Percentiles rank a stretch among this genome's conserved stretches.
These are phyloP conservation scores for Neospora caninum DNA, from an alignment of 169 alveolate genomes.

Conservation along the genomic window DNA sequence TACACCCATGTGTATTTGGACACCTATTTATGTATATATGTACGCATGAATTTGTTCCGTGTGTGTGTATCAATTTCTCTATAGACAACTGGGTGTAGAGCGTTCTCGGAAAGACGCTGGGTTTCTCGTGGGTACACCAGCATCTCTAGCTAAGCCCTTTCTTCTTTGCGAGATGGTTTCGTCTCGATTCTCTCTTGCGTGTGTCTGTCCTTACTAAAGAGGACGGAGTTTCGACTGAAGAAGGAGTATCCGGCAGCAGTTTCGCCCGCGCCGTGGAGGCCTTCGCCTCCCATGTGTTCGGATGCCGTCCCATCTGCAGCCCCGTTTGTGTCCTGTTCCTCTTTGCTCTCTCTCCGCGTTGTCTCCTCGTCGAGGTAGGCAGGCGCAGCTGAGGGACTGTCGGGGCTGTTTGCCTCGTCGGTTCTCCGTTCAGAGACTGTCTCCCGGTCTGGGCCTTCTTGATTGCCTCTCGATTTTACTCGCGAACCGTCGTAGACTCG, in stretches of 20 bases:
- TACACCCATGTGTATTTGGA: no score
- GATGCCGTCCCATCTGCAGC: neutral
- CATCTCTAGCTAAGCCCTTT: no score
- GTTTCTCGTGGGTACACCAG: no score
- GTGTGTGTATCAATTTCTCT: neutral
- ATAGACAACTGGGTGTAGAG: no score
- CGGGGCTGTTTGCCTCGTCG: no score
- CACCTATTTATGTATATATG: no score
- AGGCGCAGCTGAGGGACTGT: neutral
- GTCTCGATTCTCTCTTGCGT: no score
- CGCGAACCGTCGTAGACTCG: constrained; percentile 31
- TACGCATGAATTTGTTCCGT: neutral
- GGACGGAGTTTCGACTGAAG: constrained; percentile 61
- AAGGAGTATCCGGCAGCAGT: constrained; percentile 45
- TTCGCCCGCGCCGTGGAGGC: constrained; percentile 12
- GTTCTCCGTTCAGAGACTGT: no score
- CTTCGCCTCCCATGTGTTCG: neutral
- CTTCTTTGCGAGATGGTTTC: no score
- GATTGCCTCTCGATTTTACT: neutral
- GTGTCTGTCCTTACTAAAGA: constrained; percentile 39
- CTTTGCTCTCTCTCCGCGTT: neutral
- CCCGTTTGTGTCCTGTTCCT: neutral
- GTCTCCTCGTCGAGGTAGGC: constrained; percentile 22
- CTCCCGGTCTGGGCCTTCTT: neutral
- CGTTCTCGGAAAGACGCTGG: no score